These are phyloP conservation scores for Remersonia thermophila DNA, from an alignment of 2,329 filamentous ascomycete species.

Conservation along the genomic window DNA sequence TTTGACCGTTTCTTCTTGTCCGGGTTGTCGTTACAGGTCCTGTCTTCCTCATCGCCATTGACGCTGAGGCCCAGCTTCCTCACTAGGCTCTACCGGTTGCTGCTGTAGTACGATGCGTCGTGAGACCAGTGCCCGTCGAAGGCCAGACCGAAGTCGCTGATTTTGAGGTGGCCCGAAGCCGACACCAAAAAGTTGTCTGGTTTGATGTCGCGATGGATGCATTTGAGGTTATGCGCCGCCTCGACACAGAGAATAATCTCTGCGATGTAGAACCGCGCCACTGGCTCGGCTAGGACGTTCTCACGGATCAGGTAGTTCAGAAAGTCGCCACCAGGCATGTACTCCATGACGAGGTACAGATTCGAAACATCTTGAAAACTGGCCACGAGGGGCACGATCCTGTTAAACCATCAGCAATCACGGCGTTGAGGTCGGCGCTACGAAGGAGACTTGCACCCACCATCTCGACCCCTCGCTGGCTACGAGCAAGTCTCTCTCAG, in stretches of 20 bases:
- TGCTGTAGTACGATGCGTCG: constrained; percentile 74
- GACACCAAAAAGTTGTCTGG: constrained; percentile 95
- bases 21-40: constrained; percentile 33
- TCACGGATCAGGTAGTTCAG: constrained; percentile 75
- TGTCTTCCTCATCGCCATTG: constrained; percentile 61
- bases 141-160: constrained; percentile 89
- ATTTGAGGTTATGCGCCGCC: constrained; percentile 74
- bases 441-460: constrained; percentile 25
- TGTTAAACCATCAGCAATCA: constrained; percentile 19
- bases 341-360: constrained; percentile 94
- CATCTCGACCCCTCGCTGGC: constrained; percentile 78
- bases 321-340: constrained; percentile 95
- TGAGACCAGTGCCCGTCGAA: constrained; percentile 95
- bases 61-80: constrained; percentile 64
- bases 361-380: constrained; percentile 80
- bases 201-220: constrained; percentile 93
- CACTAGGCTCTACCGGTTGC: constrained; percentile 67
- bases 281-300: constrained; percentile 65
- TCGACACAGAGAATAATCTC: constrained; percentile 96
- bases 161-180: constrained; percentile 79
- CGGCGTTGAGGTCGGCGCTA: neutral
- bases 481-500: constrained; percentile 85
- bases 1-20: constrained; percentile 28
- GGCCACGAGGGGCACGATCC: constrained; percentile 75
- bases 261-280: constrained; percentile 77